Evolutionary conservation across 176 grass and related monocot genomes (phyloP), one percentile per base, ranked within the genome.

Genomic region (Phragmites australis): DNA sequence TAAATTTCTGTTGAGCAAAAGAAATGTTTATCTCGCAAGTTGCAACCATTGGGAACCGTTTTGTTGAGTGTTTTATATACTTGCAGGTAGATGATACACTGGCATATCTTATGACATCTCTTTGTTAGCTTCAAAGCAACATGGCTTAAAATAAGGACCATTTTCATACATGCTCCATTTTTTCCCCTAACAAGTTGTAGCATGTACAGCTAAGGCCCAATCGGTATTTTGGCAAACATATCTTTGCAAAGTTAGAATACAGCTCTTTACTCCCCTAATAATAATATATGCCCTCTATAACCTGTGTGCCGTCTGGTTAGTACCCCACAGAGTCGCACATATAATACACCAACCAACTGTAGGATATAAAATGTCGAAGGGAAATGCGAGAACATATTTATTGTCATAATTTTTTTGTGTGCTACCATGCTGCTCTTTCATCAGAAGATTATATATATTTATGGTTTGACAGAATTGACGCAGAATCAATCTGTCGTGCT

Each of bases 121-220:
- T 4, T 80, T 55, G 70, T 39, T 84, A 81, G 76, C 44, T 80
- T 52, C 70, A 61, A 39, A 41, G 61, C 76, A 76, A 81, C 81
- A 62, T 69, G 75, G 39, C 9, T 42, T 80, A 68, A 4, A 51
- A 56, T 10, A 59, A 77, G 40, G 52, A 57, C 23, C 59, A 23
- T 12, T 44, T 59, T 62, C 12, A 29, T 48, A 55, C 52, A 78
- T 77, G 72, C 37, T 55, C 21, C 46, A 19, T 31, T 77, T 63
- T 65, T 3, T 65, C 63, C 22, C 43, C 22, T 31, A 32, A n/a
- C 67, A 79, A 88, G n/a, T n/a, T n/a, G 42, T 74, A 41, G 86
- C 75, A 43, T 68, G 40, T 75, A 73, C 87, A 88, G 81, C 75
- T 27, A 68, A 84, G 43, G 19, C 68, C 68, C 81, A 61, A 39